phyloP scores from a whole-genome alignment of 2,329 filamentous ascomycete species.

The Colletotrichum camelliae region DNA sequence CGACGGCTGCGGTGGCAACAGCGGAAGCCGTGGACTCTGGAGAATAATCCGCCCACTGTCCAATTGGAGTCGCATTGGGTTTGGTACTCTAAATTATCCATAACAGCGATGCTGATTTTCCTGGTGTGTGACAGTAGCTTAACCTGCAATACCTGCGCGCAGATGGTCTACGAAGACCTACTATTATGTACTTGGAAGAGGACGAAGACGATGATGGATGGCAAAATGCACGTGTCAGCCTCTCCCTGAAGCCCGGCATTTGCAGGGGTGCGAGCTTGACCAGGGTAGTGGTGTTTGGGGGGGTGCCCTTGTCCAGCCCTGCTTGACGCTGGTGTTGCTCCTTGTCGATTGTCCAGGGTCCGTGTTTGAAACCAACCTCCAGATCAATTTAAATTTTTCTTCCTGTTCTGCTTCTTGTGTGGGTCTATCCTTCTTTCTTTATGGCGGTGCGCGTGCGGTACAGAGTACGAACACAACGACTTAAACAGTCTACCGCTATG shows the following conservation, averaged over 20 bases:
- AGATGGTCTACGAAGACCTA: neutral
- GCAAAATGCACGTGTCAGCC: conserved; percentile 9
- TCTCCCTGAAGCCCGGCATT: neutral
- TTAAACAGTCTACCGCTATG: neutral
- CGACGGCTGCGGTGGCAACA: neutral
- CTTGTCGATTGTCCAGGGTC: neutral
- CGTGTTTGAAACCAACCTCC: conserved; percentile 15
- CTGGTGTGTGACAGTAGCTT: neutral
- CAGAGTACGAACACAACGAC: too few relatives aligned
- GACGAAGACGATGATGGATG: neutral
- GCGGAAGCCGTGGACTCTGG: neutral
- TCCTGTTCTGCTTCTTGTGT: neutral
- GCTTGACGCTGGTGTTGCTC: neutral
- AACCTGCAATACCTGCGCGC: neutral
- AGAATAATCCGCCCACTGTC: neutral
- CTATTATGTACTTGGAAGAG: neutral
- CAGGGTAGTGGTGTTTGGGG: neutral
- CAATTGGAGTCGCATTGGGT: neutral
- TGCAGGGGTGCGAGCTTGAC: conserved; percentile 18
- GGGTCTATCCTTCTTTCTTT: neutral
- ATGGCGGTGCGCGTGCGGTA: too few relatives aligned
- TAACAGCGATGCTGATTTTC: neutral
- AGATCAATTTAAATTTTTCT: neutral
- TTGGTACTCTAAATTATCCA: neutral
- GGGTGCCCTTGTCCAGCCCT: conserved; percentile 8